Evolutionary conservation across 2,329 filamentous ascomycete species (phyloP).

Genomic region (Scorias spongiosa): DNA sequence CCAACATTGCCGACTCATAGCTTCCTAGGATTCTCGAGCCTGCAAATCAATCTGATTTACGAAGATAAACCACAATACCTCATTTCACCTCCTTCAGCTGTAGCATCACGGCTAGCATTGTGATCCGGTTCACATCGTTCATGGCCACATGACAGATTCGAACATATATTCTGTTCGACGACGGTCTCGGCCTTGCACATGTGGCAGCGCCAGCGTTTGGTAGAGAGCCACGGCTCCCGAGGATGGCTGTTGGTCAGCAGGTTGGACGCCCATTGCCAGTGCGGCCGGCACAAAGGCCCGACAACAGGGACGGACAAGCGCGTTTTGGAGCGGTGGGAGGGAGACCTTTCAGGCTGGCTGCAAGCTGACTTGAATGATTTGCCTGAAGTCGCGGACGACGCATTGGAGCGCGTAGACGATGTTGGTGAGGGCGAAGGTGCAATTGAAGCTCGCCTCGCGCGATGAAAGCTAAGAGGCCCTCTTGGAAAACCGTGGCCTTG

Average conservation of each 20-base stretch:
- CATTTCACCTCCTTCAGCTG: background rate
- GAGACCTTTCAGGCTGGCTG: background rate
- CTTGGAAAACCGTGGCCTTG: no score
- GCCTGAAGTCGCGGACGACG: background rate
- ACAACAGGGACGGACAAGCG: background rate
- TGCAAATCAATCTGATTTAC: no score
- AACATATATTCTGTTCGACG: constrained; percentile 15
- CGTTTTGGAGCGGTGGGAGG: background rate
- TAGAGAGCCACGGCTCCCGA: constrained; percentile 5
- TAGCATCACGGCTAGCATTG: background rate
- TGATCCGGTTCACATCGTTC: constrained; percentile 8
- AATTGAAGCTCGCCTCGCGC: background rate
- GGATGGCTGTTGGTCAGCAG: constrained; percentile 8
- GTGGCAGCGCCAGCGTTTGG: constrained; percentile 17
- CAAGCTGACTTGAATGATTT: no score
- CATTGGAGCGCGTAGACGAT: background rate
- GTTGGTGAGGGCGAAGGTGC: background rate
- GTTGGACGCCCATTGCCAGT: constrained; percentile 8
- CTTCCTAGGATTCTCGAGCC: no score
- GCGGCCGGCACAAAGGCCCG: background rate
- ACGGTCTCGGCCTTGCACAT: constrained; percentile 12
- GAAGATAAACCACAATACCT: no score
- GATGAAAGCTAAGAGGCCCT: no score
- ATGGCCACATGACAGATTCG: constrained; percentile 13
- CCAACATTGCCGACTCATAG: no score